Conservation (phyloP, 192 early-diverging fungal species). For the Coemansia sp. region DNA sequence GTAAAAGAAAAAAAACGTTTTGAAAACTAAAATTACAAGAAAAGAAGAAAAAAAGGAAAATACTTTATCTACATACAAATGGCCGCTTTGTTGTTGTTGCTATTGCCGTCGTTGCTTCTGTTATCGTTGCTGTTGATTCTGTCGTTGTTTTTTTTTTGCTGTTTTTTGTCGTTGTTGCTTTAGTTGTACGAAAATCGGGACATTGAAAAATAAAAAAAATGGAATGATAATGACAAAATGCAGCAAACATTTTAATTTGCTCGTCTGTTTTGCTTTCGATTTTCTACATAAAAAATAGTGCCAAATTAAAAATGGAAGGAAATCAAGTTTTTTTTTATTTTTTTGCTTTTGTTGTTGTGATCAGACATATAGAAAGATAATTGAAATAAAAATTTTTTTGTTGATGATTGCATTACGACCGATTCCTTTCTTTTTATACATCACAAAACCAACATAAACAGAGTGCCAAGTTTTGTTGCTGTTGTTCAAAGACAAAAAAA, state of each 20-base stretch:
- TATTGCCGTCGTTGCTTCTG: not conserved
- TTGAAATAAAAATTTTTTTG: conserved; percentile 5
- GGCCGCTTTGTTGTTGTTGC: too few species aligned
- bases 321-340: conserved; percentile 2
- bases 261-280: too few species aligned
- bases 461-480: not conserved
- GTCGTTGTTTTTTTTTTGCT: not conserved
- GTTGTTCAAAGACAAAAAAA: conserved; percentile 1
- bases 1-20: not conserved
- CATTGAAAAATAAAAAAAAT: not conserved
- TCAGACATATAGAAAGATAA: not conserved
- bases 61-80: too few species aligned
- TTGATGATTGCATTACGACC: not conserved
- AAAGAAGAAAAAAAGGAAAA: conserved; percentile 3
- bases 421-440: too few species aligned
- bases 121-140: not conserved
- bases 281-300: conserved; percentile 1
- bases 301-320: conserved; percentile 3
- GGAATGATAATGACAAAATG: conserved; percentile 5
- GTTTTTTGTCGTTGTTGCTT: not conserved
- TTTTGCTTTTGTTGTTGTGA: conserved; percentile 1
- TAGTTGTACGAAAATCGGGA: too few species aligned
- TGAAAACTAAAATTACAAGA: not conserved
- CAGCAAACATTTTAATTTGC: too few species aligned
- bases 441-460: too few species aligned